Evolutionary conservation across 495 filamentous ascomycete genomes (phyloP).

Genomic region (Annulohypoxylon moriforme): DNA sequence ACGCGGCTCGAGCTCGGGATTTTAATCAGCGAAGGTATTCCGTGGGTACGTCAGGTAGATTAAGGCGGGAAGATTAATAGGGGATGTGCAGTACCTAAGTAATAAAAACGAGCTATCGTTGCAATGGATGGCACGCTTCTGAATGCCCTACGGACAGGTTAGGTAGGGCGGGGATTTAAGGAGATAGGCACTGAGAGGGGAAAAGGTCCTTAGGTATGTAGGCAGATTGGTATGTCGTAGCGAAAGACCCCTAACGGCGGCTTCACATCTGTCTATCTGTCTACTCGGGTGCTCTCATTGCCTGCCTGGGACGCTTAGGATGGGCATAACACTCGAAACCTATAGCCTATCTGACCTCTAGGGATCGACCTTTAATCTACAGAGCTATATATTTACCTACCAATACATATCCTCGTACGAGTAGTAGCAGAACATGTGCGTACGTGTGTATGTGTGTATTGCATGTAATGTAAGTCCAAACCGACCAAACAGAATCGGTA

Average conservation of each 20-base stretch:
- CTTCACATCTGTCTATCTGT: background rate
- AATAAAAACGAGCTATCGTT: background rate
- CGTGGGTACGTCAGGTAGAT: background rate
- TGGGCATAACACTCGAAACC: background rate
- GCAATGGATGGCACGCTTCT: conserved; percentile 3
- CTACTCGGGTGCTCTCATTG: background rate
- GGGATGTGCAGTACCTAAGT: background rate
- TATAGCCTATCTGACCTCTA: background rate
- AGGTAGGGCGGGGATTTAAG: background rate
- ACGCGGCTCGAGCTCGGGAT: conserved; percentile 29
- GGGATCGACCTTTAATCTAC: background rate
- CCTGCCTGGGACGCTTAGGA: background rate
- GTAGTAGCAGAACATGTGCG: background rate
- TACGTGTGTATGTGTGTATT: conserved; percentile 4
- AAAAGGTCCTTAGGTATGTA: background rate
- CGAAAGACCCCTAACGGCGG: background rate
- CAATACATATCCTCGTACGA: background rate
- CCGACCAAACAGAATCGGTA: background rate
- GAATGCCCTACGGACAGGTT: background rate
- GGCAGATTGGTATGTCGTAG: background rate
- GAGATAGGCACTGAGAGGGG: background rate
- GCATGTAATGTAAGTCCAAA: background rate
- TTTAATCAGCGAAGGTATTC: conserved; percentile 5
- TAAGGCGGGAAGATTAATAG: background rate
- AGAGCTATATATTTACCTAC: background rate